Base-by-base conservation (phyloP, 1,139 yeast genomes). In the Yueomyces sp. region DNA sequence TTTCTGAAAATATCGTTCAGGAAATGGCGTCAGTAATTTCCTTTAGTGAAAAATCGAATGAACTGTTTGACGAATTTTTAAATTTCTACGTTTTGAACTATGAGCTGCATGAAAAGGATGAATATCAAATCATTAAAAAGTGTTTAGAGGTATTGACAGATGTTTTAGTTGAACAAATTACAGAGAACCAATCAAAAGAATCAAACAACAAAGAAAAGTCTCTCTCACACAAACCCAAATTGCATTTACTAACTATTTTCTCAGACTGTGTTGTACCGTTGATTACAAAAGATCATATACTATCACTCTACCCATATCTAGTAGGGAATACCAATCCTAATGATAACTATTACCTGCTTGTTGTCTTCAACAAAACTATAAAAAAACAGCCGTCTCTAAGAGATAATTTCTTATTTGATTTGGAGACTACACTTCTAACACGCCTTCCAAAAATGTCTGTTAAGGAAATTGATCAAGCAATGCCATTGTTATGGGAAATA, bases 401-500 rank as follows among this genome's bases (percentile, higher is more conserved):
- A 42, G 70, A 73, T 0, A 69, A 66, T 1, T 81, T 80, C 49
- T 53, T 75, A 28, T 52, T 57, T 19, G 70, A 70, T 3, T 66
- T 79, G n/a, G 79, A 77, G 52, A 55, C 67, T 0, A 68, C 73
- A 7, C 54, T 84, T 29, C 58, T 82, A 46, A 65, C 66, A 39
- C 65, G 73, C 32, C 58, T 85, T 39, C 78, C 87, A 2, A 79
- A 72, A 48, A 72, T 80, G 56, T 72, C 69, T 42, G 67, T 70
- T 0, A 66, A 60, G 44, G 89, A 82, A 50, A 59, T 84, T 11
- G 75, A 74, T 29, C 78, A 78, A 50, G 94, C 87, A 0, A 70
- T 83, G 55, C 84, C 87, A 2, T 69, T 84, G 45, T 62, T 76
- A 4, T 77, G 86, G 81, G 60, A 60, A 7, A 63, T 82, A 1